phyloP scores from a whole-genome alignment of 1,139 yeast genomes.

The Blastobotrys serpentis region DNA sequence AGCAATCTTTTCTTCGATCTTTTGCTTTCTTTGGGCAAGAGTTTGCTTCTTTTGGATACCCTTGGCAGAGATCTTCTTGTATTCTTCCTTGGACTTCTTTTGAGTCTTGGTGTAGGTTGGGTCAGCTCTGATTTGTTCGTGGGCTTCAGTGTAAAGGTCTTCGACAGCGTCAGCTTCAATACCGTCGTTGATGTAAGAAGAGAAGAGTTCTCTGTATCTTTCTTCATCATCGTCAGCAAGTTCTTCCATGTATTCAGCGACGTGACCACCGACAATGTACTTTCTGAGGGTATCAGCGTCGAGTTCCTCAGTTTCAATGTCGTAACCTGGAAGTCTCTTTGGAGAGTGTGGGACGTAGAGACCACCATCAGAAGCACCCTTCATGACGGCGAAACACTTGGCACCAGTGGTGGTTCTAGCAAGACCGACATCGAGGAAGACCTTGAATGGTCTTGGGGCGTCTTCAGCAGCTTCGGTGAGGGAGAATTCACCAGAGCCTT shows the following conservation, averaged over 20 bases:
- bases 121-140: conserved; percentile 93
- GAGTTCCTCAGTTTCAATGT: conserved; percentile 96
- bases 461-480: conserved; percentile 99
- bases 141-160: conserved; percentile 94
- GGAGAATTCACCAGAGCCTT: conserved; percentile 98
- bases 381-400: conserved; percentile 97
- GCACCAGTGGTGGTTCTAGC: conserved; percentile 99
- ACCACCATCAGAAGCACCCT: conserved; percentile 99
- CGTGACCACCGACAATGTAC: conserved; percentile 99
- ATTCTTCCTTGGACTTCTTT: conserved; percentile 96
- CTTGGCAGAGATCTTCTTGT: conserved; percentile 95
- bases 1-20: conserved; percentile 89
- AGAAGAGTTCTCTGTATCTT: conserved; percentile 95
- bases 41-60: conserved; percentile 87
- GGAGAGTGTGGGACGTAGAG: conserved; percentile 98
- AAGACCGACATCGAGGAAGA: conserved; percentile 98
- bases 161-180: conserved; percentile 96
- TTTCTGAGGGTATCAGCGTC: conserved; percentile 97
- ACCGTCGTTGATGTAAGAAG: conserved; percentile 95
- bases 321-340: conserved; percentile 99
- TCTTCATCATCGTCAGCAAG: conserved; percentile 99
- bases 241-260: conserved; percentile 99
- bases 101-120: conserved; percentile 80
- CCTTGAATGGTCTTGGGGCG: conserved; percentile 99
- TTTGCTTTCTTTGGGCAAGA: conserved; percentile 86